A percentile compares a stretch with the other conserved stretches of the same genome.
phyloP scores from a whole-genome alignment of 805 yeast genomes.

The Nakazawaea wickerhamii region DNA sequence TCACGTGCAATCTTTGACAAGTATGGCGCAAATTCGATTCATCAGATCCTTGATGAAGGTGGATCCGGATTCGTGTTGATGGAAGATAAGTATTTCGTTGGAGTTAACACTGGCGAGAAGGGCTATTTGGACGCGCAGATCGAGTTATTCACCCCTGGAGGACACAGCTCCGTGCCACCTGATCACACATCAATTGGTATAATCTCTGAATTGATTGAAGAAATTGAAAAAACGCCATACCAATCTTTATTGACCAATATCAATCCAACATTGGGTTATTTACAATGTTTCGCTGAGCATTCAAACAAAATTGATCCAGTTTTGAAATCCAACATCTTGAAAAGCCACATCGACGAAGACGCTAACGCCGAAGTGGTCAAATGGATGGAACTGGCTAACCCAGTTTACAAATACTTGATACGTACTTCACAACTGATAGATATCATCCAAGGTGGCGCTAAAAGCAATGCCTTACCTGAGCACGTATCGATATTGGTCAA shows the following conservation, averaged over 20 bases:
- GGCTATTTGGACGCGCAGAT: slow-evolving; percentile 43
- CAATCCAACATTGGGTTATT: slow-evolving; percentile 52
- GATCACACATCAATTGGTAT: slow-evolving; percentile 74
- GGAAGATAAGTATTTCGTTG: slow-evolving; percentile 45
- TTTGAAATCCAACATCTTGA: slow-evolving; percentile 26
- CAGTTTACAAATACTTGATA: slow-evolving; percentile 33
- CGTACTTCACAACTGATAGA: slow-evolving; percentile 64
- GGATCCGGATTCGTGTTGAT: slow-evolving; percentile 30
- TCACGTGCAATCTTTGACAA: slow-evolving; percentile 38
- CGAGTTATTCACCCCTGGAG: slow-evolving; percentile 59
- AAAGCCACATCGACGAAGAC: slow-evolving; percentile 28
- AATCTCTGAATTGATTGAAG: slow-evolving; percentile 46
- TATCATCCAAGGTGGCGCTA: slow-evolving; percentile 62
- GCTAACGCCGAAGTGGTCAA: slow-evolving; percentile 32
- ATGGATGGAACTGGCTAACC: slow-evolving; percentile 19
- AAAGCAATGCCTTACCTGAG: slow-evolving; percentile 72
- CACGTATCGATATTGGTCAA: slow-evolving; percentile 45
- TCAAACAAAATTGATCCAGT: slow-evolving; percentile 24
- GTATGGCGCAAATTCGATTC: slow-evolving; percentile 54
- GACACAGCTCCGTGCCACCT: slow-evolving; percentile 80
- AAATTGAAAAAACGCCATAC: slow-evolving; percentile 52
- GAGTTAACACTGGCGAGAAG: slow-evolving; percentile 57
- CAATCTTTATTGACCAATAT: slow-evolving; percentile 37
- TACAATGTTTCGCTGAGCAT: slow-evolving; percentile 59
- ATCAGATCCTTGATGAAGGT: slow-evolving; percentile 71